Conservation (phyloP, 228 moss, liverwort and hornwort species). For the Sphagnum magellanicum region DNA sequence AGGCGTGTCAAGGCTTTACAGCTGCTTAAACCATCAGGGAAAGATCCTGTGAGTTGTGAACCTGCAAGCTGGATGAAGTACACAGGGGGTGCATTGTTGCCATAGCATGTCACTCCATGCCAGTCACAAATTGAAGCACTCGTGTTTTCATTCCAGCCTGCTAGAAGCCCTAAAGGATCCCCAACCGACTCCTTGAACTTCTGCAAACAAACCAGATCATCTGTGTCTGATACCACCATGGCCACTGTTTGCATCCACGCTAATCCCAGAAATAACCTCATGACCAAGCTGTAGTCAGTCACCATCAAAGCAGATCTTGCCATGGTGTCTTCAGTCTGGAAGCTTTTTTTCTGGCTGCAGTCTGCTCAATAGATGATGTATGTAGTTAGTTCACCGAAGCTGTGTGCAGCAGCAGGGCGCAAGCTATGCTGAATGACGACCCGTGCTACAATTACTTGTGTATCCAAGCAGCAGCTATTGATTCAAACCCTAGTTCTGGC, state of each 20-base stretch:
- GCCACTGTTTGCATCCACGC: background rate
- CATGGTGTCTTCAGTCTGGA: too few relatives aligned
- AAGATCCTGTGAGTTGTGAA: slow-evolving; percentile 39
- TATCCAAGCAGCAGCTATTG: too few relatives aligned
- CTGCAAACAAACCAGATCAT: slow-evolving; percentile 38
- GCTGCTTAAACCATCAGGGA: slow-evolving; percentile 40
- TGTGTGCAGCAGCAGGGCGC: too few relatives aligned
- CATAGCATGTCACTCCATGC: slow-evolving; percentile 60
- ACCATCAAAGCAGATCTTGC: too few relatives aligned
- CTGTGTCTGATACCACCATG: slow-evolving; percentile 14
- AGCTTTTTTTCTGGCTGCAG: too few relatives aligned
- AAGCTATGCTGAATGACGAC: too few relatives aligned
- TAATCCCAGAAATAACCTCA: background rate
- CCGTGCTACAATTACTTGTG: too few relatives aligned
- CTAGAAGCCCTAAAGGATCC: slow-evolving; percentile 46
- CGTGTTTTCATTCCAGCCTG: slow-evolving; percentile 29
- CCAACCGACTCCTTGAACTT: slow-evolving; percentile 54
- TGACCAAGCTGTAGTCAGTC: background rate
- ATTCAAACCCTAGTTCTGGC: too few relatives aligned
- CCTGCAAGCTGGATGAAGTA: slow-evolving; percentile 47
- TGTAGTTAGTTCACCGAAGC: too few relatives aligned
- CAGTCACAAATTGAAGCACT: slow-evolving; percentile 39
- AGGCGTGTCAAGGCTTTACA: slow-evolving; percentile 45
- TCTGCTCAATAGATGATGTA: too few relatives aligned
- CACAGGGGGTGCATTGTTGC: slow-evolving; percentile 46